These are phyloP conservation scores for Populus euphratica DNA, from an alignment of 345 rosid genomes.

Conservation along the genomic window DNA sequence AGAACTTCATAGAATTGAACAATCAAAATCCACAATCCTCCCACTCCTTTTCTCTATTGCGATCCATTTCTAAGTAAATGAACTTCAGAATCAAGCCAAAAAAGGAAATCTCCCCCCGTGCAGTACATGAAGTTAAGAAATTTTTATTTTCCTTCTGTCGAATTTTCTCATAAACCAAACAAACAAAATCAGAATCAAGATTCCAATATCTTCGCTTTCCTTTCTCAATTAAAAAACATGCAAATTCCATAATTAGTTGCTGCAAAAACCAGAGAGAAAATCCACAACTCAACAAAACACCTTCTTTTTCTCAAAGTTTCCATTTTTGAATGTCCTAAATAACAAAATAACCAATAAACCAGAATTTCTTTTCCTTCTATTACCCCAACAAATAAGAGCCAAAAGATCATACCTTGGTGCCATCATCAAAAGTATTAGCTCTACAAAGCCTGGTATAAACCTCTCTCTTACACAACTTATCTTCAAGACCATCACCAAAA, in stretches of 20 bases:
- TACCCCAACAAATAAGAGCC: background rate
- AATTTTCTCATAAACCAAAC: conserved; percentile 13
- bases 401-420: conserved; percentile 55
- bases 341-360: background rate
- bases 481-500: conserved; percentile 37
- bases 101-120: background rate
- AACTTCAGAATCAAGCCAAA: background rate
- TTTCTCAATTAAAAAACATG: background rate
- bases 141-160: background rate
- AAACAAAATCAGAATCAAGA: background rate
- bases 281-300: background rate
- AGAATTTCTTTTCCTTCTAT: background rate
- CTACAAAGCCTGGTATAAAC: conserved; percentile 59
- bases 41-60: background rate
- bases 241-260: background rate
- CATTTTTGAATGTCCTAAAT: background rate
- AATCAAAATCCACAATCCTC: background rate
- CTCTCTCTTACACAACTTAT: conserved; percentile 57
- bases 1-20: background rate
- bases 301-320: background rate
- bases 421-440: conserved; percentile 60
- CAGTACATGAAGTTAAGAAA: background rate
- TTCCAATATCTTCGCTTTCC: background rate
- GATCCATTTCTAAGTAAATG: background rate
- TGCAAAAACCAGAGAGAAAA: background rate